phyloP scores from a whole-genome alignment of 345 rosid species.

The Dimocarpus longan region DNA sequence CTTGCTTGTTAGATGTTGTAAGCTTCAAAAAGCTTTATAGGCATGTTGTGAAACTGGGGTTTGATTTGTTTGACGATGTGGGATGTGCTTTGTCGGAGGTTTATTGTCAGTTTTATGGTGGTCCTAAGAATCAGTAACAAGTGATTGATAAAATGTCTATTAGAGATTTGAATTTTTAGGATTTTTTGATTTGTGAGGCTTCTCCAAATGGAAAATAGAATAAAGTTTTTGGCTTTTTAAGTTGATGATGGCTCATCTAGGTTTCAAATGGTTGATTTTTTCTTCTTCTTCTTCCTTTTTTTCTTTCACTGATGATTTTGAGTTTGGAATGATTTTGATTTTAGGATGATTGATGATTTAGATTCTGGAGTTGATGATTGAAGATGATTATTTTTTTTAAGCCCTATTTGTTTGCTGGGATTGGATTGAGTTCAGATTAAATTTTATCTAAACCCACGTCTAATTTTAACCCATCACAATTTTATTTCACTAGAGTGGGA shows the following conservation, averaged over 20 bases:
- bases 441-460: too few species aligned
- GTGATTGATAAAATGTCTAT: constrained; percentile 7
- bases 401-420: too few species aligned
- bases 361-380: too few species aligned
- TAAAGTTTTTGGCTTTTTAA: constrained; percentile 25
- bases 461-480: too few species aligned
- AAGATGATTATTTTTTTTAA: too few species aligned
- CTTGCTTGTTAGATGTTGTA: constrained; percentile 30
- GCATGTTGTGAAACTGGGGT: constrained; percentile 41
- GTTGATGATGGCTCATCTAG: constrained; percentile 15
- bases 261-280: too few species aligned
- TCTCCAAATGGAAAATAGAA: constrained; percentile 20
- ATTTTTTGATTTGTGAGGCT: constrained; percentile 26
- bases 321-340: too few species aligned
- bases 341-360: too few species aligned
- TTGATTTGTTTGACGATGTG: constrained; percentile 39
- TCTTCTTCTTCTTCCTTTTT: too few species aligned
- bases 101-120: constrained; percentile 14
- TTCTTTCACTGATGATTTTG: too few species aligned
- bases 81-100: constrained; percentile 30
- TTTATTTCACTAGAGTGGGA: too few species aligned
- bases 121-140: neutral
- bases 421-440: too few species aligned
- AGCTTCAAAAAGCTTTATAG: constrained; percentile 39
- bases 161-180: constrained; percentile 24